Evolutionary conservation across 371 early-diverging fungal species (phyloP).

Genomic region (Actinomortierella ambigua): DNA sequence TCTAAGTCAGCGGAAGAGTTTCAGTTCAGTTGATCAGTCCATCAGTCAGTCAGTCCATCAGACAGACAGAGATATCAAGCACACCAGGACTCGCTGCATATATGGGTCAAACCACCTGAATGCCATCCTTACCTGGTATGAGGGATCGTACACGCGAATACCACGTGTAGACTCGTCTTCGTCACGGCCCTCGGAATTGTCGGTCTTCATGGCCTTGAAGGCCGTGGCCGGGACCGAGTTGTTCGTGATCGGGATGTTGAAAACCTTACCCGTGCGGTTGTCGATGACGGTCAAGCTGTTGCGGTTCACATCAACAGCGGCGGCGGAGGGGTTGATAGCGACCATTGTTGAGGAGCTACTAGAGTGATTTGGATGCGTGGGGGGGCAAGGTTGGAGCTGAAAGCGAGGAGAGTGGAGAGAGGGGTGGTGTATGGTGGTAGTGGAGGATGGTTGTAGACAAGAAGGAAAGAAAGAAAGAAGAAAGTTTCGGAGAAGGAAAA

Average conservation of each 20-base stretch:
- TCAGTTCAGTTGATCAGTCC: too few species aligned
- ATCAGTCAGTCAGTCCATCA: not conserved
- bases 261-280: constrained; percentile 51
- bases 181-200: constrained; percentile 5
- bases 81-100: not conserved
- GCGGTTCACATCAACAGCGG: too few species aligned
- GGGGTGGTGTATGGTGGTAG: not conserved
- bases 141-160: constrained; percentile 18
- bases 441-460: constrained; percentile 9
- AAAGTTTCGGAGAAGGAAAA: constrained; percentile 4
- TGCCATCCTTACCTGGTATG: constrained; percentile 8
- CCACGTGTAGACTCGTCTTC: constrained; percentile 24
- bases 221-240: constrained; percentile 37
- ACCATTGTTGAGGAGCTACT: too few species aligned
- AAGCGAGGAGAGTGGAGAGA: not conserved
- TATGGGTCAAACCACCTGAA: constrained; percentile 11
- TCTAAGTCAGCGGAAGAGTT: constrained; percentile 47
- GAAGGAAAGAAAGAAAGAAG: constrained; percentile 1
- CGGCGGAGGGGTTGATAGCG: too few species aligned
- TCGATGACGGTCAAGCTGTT: constrained; percentile 32
- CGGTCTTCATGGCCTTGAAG: constrained; percentile 31
- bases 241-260: constrained; percentile 44
- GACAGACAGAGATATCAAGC: not conserved
- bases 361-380: not conserved
- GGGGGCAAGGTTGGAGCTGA: not conserved